Percentiles rank a stretch among this genome's conserved stretches.
Evolutionary conservation across 1,139 yeast genomes (phyloP).

Genomic region (Protomyces pachydermus): DNA sequence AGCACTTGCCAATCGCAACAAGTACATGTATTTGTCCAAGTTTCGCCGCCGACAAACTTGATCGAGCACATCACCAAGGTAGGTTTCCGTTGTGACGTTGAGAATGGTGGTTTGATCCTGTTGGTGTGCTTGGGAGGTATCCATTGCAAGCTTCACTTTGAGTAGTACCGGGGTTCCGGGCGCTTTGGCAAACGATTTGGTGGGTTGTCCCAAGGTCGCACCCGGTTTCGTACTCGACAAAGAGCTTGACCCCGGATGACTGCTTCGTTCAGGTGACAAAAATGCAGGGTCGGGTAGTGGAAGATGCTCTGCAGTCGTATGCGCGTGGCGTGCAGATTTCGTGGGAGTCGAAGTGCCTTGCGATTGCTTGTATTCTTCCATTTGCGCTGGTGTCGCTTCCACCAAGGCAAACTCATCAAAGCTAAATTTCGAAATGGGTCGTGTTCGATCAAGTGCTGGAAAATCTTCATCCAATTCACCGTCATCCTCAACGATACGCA

Average conservation of each 20-base stretch:
- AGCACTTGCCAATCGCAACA: constrained; percentile 40
- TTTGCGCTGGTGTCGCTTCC: constrained; percentile 36
- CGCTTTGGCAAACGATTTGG: not conserved
- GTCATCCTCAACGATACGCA: constrained; percentile 46
- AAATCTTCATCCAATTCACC: constrained; percentile 49
- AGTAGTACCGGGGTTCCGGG: constrained; percentile 28
- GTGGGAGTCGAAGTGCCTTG: not conserved
- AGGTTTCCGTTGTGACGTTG: constrained; percentile 32
- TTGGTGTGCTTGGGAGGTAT: constrained; percentile 7
- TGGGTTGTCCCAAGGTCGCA: not conserved
- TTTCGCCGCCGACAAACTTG: constrained; percentile 39
- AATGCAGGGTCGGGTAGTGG: not conserved
- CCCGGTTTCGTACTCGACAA: not conserved
- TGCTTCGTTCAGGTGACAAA: not conserved
- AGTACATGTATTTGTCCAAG: constrained; percentile 39
- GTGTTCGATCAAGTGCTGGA: constrained; percentile 45
- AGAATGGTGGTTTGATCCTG: constrained; percentile 20
- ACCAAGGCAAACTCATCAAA: constrained; percentile 48
- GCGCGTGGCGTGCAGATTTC: not conserved
- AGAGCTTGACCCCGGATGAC: not conserved
- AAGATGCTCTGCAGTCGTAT: not conserved
- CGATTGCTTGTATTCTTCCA: not conserved
- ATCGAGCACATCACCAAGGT: constrained; percentile 36
- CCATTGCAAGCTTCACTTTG: constrained; percentile 9
- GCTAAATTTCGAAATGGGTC: constrained; percentile 43